Evolutionary conservation across 345 rosid genomes (phyloP).

Genomic region (Boechera stricta): DNA sequence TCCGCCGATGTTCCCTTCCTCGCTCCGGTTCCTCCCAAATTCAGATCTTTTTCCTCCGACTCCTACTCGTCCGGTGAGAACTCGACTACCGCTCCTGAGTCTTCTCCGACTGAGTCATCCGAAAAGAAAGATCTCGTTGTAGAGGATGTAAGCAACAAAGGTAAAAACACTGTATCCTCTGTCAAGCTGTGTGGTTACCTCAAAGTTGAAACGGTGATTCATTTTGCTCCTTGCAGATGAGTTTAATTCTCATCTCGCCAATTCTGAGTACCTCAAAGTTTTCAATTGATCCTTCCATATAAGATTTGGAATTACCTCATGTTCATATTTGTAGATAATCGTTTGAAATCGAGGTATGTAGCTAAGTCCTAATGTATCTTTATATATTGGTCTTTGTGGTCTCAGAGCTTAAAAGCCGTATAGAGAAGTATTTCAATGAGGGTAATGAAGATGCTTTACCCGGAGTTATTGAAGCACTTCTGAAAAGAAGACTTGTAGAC

Average conservation of each 20-base stretch:
- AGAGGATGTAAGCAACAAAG: slow-evolving; percentile 49
- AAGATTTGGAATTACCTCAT: background rate
- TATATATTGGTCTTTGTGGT: slow-evolving; percentile 32
- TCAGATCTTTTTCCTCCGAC: slow-evolving; percentile 53
- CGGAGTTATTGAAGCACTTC: slow-evolving; percentile 63
- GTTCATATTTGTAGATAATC: background rate
- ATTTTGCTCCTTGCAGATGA: background rate
- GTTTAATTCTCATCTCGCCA: background rate
- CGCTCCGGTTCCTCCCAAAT: slow-evolving; percentile 30
- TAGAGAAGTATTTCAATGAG: slow-evolving; percentile 70
- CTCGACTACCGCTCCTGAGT: slow-evolving; percentile 24
- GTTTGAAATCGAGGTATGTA: slow-evolving; percentile 10
- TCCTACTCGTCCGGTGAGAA: slow-evolving; percentile 43
- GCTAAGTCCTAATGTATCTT: background rate
- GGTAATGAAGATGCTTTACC: slow-evolving; percentile 84
- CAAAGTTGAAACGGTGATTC: background rate
- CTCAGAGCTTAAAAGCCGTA: slow-evolving; percentile 64
- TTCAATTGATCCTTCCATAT: background rate
- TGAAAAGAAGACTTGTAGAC: slow-evolving; percentile 55
- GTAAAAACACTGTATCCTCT: slow-evolving; percentile 32
- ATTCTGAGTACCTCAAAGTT: background rate
- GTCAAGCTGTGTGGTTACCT: background rate
- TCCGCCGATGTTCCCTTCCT: background rate
- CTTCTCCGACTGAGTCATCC: slow-evolving; percentile 3
- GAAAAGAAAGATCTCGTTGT: slow-evolving; percentile 32